These are phyloP conservation scores for Boletus huronensis DNA, from an alignment of 768 basidiomycete genomes.

Conservation along the genomic window DNA sequence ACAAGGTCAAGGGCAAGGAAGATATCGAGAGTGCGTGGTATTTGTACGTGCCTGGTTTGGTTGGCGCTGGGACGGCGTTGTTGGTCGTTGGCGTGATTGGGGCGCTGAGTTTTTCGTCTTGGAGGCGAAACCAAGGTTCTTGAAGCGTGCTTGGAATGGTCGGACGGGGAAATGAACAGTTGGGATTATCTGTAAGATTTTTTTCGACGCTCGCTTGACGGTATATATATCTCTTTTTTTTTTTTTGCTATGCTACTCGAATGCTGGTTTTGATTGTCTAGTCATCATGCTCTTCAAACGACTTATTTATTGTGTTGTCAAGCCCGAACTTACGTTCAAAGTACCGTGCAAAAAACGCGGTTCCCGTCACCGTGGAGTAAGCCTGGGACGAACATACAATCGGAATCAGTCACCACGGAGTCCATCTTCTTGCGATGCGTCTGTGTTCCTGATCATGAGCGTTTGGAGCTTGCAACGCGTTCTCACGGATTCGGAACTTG, in stretches of 20 bases:
- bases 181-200: conserved; percentile 4
- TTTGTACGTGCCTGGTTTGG: conserved; percentile 70
- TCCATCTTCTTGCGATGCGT: no score
- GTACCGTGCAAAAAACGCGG: no score
- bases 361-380: no score
- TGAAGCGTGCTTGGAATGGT: conserved; percentile 18
- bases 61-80: conserved; percentile 82
- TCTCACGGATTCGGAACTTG: no score
- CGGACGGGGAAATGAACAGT: background rate
- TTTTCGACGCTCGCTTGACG: background rate
- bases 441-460: no score
- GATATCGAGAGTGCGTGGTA: conserved; percentile 77
- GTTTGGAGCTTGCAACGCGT: no score
- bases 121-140: conserved; percentile 63
- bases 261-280: background rate
- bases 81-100: conserved; percentile 77
- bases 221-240: conserved; percentile 8
- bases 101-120: conserved; percentile 69
- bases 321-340: no score
- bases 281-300: no score
- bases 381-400: no score
- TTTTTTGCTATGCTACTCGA: conserved; percentile 14
- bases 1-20: conserved; percentile 44
- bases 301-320: no score
- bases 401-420: no score